Conservation (phyloP, 768 basidiomycete genomes). For the Candolleomyces aberdarensis region DNA sequence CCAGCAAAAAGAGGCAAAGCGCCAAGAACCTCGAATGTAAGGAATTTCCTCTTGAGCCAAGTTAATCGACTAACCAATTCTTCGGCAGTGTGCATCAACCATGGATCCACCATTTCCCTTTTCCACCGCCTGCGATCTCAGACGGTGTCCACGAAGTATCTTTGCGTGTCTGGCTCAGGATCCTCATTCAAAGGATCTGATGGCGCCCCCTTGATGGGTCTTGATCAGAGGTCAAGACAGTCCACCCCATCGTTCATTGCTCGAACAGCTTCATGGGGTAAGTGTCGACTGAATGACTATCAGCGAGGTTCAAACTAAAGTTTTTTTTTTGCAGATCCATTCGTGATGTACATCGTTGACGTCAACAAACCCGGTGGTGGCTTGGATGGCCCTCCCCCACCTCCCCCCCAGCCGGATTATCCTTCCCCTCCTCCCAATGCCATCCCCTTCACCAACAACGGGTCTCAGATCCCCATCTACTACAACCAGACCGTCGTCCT, state of each 20-base stretch:
- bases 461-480: conserved; percentile 85
- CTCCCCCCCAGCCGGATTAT: conserved; percentile 84
- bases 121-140: conserved; percentile 96
- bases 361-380: conserved; percentile 79
- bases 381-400: conserved; percentile 74
- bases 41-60: conserved; percentile 30
- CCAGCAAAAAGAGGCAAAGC: conserved; percentile 94
- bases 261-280: conserved; percentile 87
- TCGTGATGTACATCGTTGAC: conserved; percentile 97
- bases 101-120: conserved; percentile 91
- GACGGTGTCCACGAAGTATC: conserved; percentile 93
- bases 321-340: conserved; percentile 61
- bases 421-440: conserved; percentile 91
- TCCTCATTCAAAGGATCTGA: conserved; percentile 94
- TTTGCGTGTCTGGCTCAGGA: conserved; percentile 91
- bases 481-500: conserved; percentile 97
- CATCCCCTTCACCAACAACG: conserved; percentile 79
- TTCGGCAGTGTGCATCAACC: conserved; percentile 82
- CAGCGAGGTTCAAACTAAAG: conserved; percentile 4
- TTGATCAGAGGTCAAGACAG: conserved; percentile 67
- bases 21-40: conserved; percentile 89
- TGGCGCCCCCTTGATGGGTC: conserved; percentile 79
- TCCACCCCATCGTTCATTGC: conserved; percentile 86
- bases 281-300: conserved; percentile 21
- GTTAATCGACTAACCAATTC: conserved; percentile 10